These are phyloP conservation scores for Ochetophila trinervis DNA, from an alignment of 306 rosid genomes.

Conservation along the genomic window DNA sequence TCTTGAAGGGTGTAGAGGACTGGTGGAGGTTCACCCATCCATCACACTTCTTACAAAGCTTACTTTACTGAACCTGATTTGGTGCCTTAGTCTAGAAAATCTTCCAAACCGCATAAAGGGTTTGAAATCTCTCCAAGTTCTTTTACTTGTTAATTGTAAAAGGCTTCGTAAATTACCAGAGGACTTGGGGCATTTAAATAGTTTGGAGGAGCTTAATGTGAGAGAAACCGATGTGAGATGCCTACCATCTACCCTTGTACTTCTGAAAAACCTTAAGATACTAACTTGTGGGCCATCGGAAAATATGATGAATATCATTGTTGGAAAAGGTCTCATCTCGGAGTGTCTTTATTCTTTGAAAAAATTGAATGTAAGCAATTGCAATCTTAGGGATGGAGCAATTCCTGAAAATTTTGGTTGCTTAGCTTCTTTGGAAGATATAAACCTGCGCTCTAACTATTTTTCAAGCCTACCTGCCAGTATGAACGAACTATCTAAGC, in stretches of 20 bases:
- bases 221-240: no score
- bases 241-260: no score
- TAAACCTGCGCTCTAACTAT: slow-evolving; percentile 8
- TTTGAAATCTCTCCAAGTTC: neutral
- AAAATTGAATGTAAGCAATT: slow-evolving; percentile 4
- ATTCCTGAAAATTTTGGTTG: slow-evolving; percentile 16
- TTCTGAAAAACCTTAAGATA: no score
- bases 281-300: no score
- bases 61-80: slow-evolving; percentile 4
- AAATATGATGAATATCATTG: no score
- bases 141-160: neutral
- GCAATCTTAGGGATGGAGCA: slow-evolving; percentile 14
- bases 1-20: neutral
- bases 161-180: no score
- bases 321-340: no score
- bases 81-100: neutral
- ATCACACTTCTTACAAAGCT: slow-evolving; percentile 3
- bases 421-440: slow-evolving; percentile 6
- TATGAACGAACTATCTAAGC: slow-evolving; percentile 2
- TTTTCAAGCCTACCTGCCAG: slow-evolving; percentile 3
- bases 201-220: no score
- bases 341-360: neutral
- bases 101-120: neutral
- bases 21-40: neutral
- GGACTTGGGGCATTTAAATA: no score